Base-by-base conservation (phyloP, 257 asterid species). In the Scutellaria baicalensis region DNA sequence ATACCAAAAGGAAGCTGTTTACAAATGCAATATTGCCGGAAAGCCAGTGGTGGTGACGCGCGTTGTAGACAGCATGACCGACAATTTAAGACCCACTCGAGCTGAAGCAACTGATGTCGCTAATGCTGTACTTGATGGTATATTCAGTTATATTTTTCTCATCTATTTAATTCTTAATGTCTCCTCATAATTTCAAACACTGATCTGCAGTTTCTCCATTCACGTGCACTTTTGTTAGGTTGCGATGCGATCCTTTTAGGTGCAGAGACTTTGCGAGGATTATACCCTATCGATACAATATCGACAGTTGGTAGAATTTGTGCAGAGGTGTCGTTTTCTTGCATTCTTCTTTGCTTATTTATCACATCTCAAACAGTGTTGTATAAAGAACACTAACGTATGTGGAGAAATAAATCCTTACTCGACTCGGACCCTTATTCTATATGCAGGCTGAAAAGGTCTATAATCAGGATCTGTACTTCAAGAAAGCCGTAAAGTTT, bases 81-180 rank as follows among this genome's bases (percentile, higher is more conserved):
- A 90, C 85, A 93, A 93, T 73, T 79, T 90, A 72, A 85, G 98
- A 77, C 98, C 97, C 33, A 90, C 98, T 59, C 98, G 98, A 82
- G 98, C 98, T 5, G 98, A 93, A 84, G 98, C 98, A 69, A 93
- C 98, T 48, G 97, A 93, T 77, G 95, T 93, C 48, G 98, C 98
- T 66, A 93, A 93, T 82, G 97, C 97, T 43, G 96, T 93, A 7
- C 84, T 93, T 52, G 98, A 93, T 81, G 98, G 98, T 90, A 86
- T 74, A 27, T 73, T 27, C 16, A 33, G 64, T 16, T 6, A 16
- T 21, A 14, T 17, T 45, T 12, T 51, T 39, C 20, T 55, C 50
- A 14, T 63, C 40, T 18, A 9, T 56, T 67, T 18, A 33, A 47
- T 64, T 71, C 66, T 71, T 52, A 50, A 27, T 31, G 31, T 4